These are phyloP conservation scores for Talaromyces proteolyticus DNA, from an alignment of 495 filamentous ascomycete species.

Conservation along the genomic window DNA sequence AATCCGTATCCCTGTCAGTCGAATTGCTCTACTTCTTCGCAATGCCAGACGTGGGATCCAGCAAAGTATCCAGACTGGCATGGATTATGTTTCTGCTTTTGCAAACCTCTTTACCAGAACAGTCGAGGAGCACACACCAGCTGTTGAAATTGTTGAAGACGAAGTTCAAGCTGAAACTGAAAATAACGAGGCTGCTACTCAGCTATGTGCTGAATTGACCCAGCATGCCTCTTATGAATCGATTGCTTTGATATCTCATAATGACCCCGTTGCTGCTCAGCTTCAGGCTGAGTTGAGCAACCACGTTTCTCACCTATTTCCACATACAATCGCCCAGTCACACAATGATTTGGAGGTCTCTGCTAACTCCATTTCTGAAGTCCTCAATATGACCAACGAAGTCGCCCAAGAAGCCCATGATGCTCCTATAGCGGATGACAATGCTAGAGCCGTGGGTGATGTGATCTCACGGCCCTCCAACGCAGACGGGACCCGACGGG, in stretches of 20 bases:
- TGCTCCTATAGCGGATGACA: too few relatives aligned
- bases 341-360: not conserved
- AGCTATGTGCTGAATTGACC: not conserved
- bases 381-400: too few relatives aligned
- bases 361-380: conserved; percentile 1
- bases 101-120: not conserved
- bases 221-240: too few relatives aligned
- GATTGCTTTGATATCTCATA: not conserved
- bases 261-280: not conserved
- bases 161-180: not conserved
- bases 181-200: not conserved
- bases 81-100: not conserved
- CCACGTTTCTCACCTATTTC: not conserved
- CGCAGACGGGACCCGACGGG: too few relatives aligned
- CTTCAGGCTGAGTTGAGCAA: conserved; percentile 1
- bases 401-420: too few relatives aligned
- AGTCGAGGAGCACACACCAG: not conserved
- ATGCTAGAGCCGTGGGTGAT: too few relatives aligned
- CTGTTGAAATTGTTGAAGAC: not conserved
- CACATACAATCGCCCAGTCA: not conserved
- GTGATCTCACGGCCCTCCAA: too few relatives aligned
- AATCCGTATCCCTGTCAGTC: not conserved
- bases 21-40: not conserved
- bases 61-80: not conserved
- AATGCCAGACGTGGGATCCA: not conserved